Evolutionary conservation across 1,284 basidiomycete species (phyloP), one percentile per base, ranked within the genome.

Genomic region (Austropuccinia psidii): DNA sequence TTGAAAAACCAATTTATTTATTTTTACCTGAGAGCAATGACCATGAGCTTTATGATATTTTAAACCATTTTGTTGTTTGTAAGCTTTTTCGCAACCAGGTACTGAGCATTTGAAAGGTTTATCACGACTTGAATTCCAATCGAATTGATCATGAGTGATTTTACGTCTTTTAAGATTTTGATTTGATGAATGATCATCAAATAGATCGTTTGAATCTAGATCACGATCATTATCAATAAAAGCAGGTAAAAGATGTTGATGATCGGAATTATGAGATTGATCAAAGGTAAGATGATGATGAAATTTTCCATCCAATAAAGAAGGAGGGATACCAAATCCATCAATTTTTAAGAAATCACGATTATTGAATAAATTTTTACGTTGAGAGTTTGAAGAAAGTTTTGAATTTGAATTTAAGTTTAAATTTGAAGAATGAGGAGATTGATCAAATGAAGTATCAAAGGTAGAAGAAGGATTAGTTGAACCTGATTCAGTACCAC

Each of bases 31-130:
- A 80, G 91, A 92, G 83, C 93, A 98, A 77, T 90, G 90, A 3
- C 95, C 91, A 80, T 93, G 91, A 21, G 91, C 89, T 81, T 94
- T 89, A 83, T 98, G 95, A 82, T 98, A 98, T 84, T 98, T 98
- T 78, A 98, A 85, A 0, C 90, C 90, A 79, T 92, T 92, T 75
- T 92, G 93, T 83, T 98, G 95, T 85, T 98, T 98, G 86, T 98
- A 98, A 55, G 88, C 88, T 85, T 98, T 98, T 84, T 93, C 94
- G 84, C 95, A 98, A 73, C 96, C 95, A 0, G 91, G 89, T 78
- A 95, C 95, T 17, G 93, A 93, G 84, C 95, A 98, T 76, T 89
- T 87, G 88, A 95, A 98, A 0, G 95, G 95, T 82, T 97, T 97
- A 76, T 85, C 83, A 65, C 80, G 80, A 8, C 79, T 35, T 1